Conservation (phyloP, 352 stramenopile species). For the Peronospora belbahrii region DNA sequence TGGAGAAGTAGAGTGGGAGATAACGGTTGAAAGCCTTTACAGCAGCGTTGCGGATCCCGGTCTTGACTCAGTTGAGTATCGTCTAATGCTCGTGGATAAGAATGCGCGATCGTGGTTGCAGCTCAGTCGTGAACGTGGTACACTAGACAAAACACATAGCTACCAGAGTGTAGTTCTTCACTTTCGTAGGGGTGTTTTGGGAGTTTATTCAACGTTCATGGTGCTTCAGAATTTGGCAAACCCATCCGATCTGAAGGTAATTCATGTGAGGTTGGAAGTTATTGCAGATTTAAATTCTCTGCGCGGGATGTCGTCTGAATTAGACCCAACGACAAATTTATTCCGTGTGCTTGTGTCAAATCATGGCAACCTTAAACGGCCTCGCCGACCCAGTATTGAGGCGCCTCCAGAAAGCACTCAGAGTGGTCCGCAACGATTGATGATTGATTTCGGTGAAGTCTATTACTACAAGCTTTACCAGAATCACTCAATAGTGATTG, state of each 20-base stretch:
- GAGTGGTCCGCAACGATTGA: constrained; percentile 26
- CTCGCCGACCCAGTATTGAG: constrained; percentile 57
- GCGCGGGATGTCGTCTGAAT: constrained; percentile 66
- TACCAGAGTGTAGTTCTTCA: constrained; percentile 84
- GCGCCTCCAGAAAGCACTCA: constrained; percentile 17
- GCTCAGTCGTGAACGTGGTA: constrained; percentile 71
- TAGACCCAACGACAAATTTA: constrained; percentile 62
- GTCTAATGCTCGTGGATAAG: constrained; percentile 62
- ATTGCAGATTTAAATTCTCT: constrained; percentile 82
- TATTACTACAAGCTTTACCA: constrained; percentile 87
- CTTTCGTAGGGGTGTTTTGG: constrained; percentile 71
- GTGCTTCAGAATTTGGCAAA: constrained; percentile 81
- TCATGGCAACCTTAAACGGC: constrained; percentile 49
- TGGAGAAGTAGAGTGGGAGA: constrained; percentile 85
- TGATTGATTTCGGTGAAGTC: constrained; percentile 81
- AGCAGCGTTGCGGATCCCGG: constrained; percentile 26
- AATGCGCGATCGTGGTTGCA: constrained; percentile 74
- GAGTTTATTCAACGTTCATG: constrained; percentile 81
- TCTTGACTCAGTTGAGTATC: constrained; percentile 68
- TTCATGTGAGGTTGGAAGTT: constrained; percentile 79
- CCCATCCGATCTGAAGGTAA: constrained; percentile 79
- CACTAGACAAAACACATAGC: constrained; percentile 54
- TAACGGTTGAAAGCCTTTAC: constrained; percentile 79
- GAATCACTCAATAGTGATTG: constrained; percentile 86
- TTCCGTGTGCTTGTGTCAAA: constrained; percentile 84